Conservation (phyloP, 495 filamentous ascomycete species). For the Tuber microsphaerosporum region DNA sequence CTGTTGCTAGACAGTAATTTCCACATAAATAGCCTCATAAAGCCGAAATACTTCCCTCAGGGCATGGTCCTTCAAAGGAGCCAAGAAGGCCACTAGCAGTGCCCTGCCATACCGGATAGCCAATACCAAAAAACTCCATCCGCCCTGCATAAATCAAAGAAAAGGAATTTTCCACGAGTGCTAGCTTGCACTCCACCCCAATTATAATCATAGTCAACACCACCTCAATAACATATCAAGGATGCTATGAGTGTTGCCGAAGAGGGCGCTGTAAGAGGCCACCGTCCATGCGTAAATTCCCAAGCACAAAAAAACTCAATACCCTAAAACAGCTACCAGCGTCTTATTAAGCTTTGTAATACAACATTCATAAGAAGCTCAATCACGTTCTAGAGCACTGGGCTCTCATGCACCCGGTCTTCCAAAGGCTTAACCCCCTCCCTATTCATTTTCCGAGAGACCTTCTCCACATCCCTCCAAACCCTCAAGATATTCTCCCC, state of each 20-base stretch:
- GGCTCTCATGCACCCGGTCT: conserved; percentile 46
- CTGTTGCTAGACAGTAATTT: no score
- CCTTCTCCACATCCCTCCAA: conserved; percentile 63
- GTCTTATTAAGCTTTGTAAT: not conserved
- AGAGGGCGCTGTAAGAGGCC: not conserved
- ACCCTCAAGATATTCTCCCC: conserved; percentile 71
- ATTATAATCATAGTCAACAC: not conserved
- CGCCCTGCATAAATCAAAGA: not conserved
- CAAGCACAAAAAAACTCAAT: not conserved
- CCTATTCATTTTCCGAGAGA: conserved; percentile 55
- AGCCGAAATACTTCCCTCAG: no score
- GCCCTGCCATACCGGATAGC: no score
- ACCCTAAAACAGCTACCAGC: not conserved
- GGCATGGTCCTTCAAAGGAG: no score
- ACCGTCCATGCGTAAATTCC: not conserved
- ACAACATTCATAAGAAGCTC: not conserved
- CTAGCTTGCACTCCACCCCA: not conserved
- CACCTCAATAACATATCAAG: not conserved
- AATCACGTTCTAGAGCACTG: not conserved
- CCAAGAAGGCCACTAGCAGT: no score
- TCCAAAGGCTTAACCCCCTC: conserved; percentile 57
- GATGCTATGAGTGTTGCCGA: no score
- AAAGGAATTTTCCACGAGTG: not conserved
- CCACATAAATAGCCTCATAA: no score
- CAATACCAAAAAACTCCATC: no score